Evolutionary conservation across 345 rosid species (phyloP).

Genomic region (Lepidium sativum): DNA sequence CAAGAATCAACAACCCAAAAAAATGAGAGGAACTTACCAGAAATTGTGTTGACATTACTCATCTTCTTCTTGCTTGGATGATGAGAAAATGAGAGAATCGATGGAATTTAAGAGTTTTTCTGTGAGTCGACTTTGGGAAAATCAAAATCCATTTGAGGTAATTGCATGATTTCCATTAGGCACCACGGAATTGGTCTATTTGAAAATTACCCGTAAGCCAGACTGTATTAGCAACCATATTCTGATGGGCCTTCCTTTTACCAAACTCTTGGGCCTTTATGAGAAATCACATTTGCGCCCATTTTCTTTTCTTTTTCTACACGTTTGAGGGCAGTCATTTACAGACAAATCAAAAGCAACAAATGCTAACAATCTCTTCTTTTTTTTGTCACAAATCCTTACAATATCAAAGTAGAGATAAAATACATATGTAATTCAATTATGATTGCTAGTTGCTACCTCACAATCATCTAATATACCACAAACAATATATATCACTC

Average conservation of each 20-base stretch:
- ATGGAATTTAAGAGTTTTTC: not conserved
- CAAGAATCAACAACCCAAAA: not conserved
- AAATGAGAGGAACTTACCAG: slow-evolving; percentile 4
- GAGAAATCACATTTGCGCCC: not conserved
- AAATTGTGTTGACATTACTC: slow-evolving; percentile 5
- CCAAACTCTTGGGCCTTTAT: not conserved
- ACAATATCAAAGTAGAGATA: too few relatives aligned
- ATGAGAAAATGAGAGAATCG: not conserved
- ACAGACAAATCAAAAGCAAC: too few relatives aligned
- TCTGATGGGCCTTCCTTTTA: not conserved
- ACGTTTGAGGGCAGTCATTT: too few relatives aligned
- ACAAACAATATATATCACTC: too few relatives aligned
- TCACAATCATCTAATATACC: too few relatives aligned
- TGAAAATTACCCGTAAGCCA: not conserved
- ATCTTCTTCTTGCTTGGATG: slow-evolving; percentile 13
- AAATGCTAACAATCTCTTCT: too few relatives aligned
- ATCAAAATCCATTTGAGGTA: not conserved
- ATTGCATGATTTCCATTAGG: not conserved
- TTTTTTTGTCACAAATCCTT: too few relatives aligned
- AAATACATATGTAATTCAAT: too few relatives aligned
- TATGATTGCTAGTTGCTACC: too few relatives aligned
- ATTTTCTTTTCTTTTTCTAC: too few relatives aligned
- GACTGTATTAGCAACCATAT: slow-evolving; percentile 6
- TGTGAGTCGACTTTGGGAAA: not conserved
- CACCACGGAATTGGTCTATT: slow-evolving; percentile 15